Evolutionary conservation across 2,329 filamentous ascomycete genomes (phyloP), one percentile per base, ranked within the genome.

Genomic region (Bimuria novae-zelandiae): DNA sequence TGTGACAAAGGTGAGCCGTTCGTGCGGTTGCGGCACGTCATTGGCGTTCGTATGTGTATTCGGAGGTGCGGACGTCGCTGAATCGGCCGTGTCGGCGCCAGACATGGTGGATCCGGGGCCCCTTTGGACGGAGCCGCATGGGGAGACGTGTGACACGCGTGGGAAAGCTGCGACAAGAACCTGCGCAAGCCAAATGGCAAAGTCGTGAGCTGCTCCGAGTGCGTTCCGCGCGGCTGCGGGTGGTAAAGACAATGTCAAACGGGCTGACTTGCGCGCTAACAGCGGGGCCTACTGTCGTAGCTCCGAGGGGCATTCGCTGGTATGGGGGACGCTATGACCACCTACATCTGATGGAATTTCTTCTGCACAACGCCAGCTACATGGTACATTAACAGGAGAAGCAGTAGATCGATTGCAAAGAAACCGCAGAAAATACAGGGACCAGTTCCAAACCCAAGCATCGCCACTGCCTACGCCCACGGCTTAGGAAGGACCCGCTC

Each of bases 81-180:
- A 62, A 57, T 69, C 64, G 59, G 64, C 64, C 52, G 61, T 62
- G 62, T 72, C 71, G 64, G 64, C 64, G 64, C 69, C 72, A 63
- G 72, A 72, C 71, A 74, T 74, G 51, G 60, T 69, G 66, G 59
- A 67, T 62, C 62, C 59, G 63, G 57, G 62, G 66, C 68, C 67
- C 65, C 57, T 61, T 42, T 51, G 50, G 59, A 60, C 59, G 67
- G 64, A 70, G 68, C 70, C 64, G 65, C 72, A 74, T 75, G 68
- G 68, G 65, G 60, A 44, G 52, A 55, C 52, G 58, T 61, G 52
- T 40, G 42, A 44, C 48, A 49, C 36, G 54, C 37, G 49, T 49
- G 22, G 32, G 29, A 19, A 39, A 47, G 25, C 19, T 32, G 39
- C 43, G n/a, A n/a, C n/a, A 41, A 44, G 52, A 49, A 32, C 51